Conservation (phyloP, 352 stramenopile species). For the Pythium diclinum region DNA sequence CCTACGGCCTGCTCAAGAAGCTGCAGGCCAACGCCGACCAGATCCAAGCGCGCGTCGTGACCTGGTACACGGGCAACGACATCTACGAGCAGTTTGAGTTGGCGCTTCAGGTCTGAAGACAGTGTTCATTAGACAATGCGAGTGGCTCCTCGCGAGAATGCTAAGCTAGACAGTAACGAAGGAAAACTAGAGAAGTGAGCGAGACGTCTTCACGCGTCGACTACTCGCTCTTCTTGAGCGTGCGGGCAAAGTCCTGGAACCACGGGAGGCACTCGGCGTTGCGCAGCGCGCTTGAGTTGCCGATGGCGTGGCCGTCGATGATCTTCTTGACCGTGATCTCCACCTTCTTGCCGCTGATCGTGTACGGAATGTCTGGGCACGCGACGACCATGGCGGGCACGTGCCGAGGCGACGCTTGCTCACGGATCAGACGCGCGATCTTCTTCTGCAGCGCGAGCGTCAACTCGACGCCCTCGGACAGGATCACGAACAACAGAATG, state of each 20-base stretch:
- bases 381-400: slow-evolving; percentile 57
- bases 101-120: slow-evolving; percentile 8
- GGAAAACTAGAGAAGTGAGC: background rate
- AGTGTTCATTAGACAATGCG: slow-evolving; percentile 2
- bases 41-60: slow-evolving; percentile 44
- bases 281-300: slow-evolving; percentile 60
- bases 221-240: slow-evolving; percentile 20
- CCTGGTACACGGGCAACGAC: slow-evolving; percentile 62
- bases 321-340: slow-evolving; percentile 81
- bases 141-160: background rate
- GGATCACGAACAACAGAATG: slow-evolving; percentile 74
- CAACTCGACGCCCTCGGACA: slow-evolving; percentile 38
- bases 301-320: slow-evolving; percentile 52
- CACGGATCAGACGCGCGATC: slow-evolving; percentile 52
- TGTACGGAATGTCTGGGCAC: slow-evolving; percentile 74
- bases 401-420: slow-evolving; percentile 64
- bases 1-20: slow-evolving; percentile 58
- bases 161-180: background rate
- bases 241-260: slow-evolving; percentile 49
- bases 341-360: slow-evolving; percentile 78
- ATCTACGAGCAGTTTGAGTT: slow-evolving; percentile 51
- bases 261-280: slow-evolving; percentile 64
- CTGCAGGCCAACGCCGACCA: slow-evolving; percentile 33
- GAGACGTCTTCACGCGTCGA: background rate
- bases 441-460: slow-evolving; percentile 48